A percentile compares a stretch with the other conserved stretches of the same genome.
Evolutionary conservation across 257 asterid genomes (phyloP).

Genomic region (Ilex asprella): DNA sequence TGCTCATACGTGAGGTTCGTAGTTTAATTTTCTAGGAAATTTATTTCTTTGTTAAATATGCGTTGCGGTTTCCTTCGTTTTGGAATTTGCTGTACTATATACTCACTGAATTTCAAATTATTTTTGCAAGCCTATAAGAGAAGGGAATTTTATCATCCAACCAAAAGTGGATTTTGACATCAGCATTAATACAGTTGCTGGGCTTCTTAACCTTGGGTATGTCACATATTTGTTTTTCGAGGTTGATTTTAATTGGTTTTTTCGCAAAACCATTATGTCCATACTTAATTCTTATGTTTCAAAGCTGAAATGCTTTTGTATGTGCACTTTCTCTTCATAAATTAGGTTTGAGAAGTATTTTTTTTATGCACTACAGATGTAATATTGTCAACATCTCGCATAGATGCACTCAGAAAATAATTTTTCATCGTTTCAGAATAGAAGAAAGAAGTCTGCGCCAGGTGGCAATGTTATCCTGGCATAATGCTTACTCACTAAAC

Average conservation of each 20-base stretch:
- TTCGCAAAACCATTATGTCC: background rate
- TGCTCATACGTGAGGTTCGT: constrained; percentile 91
- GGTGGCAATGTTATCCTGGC: no score
- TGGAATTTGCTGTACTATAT: constrained; percentile 7
- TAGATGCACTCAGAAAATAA: no score
- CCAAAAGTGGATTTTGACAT: constrained; percentile 99
- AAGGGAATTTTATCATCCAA: constrained; percentile 89
- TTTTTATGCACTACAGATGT: background rate
- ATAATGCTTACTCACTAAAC: no score
- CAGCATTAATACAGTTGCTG: constrained; percentile 97
- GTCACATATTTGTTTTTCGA: constrained; percentile 20
- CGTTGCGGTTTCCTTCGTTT: background rate
- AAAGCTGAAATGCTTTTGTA: background rate
- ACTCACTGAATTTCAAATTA: constrained; percentile 5
- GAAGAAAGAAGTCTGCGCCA: no score
- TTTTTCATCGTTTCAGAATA: no score
- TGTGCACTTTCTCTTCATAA: background rate
- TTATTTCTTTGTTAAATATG: background rate
- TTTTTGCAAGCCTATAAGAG: constrained; percentile 78
- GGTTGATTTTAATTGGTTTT: background rate
- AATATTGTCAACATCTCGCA: background rate
- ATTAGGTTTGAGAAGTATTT: background rate
- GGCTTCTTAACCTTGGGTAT: constrained; percentile 97
- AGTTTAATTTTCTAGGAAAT: constrained; percentile 3
- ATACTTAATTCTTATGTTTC: background rate